Evolutionary conservation across 176 grass and related monocot species (phyloP), one percentile per base, ranked within the genome.

Genomic region (Neostapfia colusana): DNA sequence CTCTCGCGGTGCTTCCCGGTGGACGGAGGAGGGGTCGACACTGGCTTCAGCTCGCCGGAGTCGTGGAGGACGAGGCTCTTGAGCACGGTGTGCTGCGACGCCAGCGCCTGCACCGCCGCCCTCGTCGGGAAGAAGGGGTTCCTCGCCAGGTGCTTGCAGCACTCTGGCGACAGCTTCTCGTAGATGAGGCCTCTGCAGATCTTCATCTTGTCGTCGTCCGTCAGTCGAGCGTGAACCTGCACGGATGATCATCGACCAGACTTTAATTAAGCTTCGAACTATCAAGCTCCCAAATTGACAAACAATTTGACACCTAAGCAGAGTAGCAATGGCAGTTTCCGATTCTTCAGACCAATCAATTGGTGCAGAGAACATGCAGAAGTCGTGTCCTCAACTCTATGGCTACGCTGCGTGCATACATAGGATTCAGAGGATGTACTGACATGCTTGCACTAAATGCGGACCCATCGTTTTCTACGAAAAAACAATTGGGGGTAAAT

Each of bases 81-180:
- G 61, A 95, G 92, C 83, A 84, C 90, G 2, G 70, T 82, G 70
- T 95, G 96, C 73, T 99, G 96, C 18, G 89, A 95, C 54, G 89
- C 80, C 66, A 99, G 89, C 42, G 92, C 95, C 81, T 89, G 89
- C 72, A 95, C 93, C 61, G 89, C 81, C 40, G 85, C 93, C 75
- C 87, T 84, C 81, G 95, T 89, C 24, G 95, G 92, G 74, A 99
- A 99, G 4, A 65, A 81, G 4, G 69, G 18, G 75, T 93, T 99
- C 60, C 69, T 70, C 4, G 96, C 88, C 1, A 99, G 87, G 78
- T 95, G 87, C 80, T 95, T 93, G 87, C 89, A 95, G 77, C 89
- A 90, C 18, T 99, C 87, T 6, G 89, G 89, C 40, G 92, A 92
- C 37, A 99, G 96, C 72, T 99, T 93, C 85, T 99, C 96, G 57